These are phyloP conservation scores for Onygenales sp. DNA, from an alignment of 2,329 filamentous ascomycete species.

Conservation along the genomic window DNA sequence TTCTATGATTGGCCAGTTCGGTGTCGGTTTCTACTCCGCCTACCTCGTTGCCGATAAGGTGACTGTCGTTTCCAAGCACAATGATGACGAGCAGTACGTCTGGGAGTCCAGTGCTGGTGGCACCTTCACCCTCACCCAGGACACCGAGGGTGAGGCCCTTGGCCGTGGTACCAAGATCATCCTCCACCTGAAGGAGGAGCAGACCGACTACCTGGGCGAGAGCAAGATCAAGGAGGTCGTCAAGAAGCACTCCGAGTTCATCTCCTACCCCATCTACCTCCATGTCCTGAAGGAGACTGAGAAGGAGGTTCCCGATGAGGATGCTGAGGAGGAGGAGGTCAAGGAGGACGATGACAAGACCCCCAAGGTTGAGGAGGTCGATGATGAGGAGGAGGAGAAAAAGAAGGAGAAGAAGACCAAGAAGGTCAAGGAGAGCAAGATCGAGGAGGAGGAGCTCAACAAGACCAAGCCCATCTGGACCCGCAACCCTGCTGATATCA, in stretches of 20 bases:
- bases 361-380: constrained; percentile 88
- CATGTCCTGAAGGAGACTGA: constrained; percentile 99
- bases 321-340: constrained; percentile 55
- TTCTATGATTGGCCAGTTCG: constrained; percentile 99
- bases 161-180: constrained; percentile 97
- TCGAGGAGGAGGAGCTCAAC: constrained; percentile 99
- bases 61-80: constrained; percentile 95
- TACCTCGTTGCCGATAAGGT: constrained; percentile 98
- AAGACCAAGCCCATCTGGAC: constrained; percentile 99
- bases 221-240: constrained; percentile 99
- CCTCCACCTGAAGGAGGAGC: constrained; percentile 98
- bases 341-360: constrained; percentile 80
- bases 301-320: constrained; percentile 96
- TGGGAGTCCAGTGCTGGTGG: constrained; percentile 98
- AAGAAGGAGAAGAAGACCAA: constrained; percentile 97
- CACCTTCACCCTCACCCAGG: constrained; percentile 85
- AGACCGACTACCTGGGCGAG: constrained; percentile 97
- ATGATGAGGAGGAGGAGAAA: constrained; percentile 68
- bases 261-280: constrained; percentile 99
- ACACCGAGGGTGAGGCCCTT: constrained; percentile 82
- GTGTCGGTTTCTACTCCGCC: constrained; percentile 99
- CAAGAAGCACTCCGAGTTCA: constrained; percentile 99
- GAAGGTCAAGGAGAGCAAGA: constrained; percentile 97
- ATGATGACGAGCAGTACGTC: constrained; percentile 99
- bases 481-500: constrained; percentile 92